phyloP scores from a whole-genome alignment of 2,329 filamentous ascomycete genomes.

The Pseudocercospora cruenta region DNA sequence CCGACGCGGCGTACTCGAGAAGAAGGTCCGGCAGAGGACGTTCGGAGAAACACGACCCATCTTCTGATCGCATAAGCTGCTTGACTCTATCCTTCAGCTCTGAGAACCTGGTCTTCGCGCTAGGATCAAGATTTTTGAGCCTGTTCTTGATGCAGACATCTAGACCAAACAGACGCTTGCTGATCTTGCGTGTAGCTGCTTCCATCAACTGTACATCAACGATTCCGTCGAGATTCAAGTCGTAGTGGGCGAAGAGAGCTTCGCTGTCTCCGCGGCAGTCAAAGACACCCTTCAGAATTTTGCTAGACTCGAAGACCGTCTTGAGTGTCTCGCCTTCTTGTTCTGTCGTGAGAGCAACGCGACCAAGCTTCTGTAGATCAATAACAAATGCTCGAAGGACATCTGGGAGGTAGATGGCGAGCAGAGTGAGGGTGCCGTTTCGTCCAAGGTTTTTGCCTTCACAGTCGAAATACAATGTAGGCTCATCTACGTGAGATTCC shows the following conservation, averaged over 20 bases:
- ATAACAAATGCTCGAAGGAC: neutral
- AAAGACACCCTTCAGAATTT: constrained; percentile 11
- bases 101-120: neutral
- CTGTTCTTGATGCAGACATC: constrained; percentile 10
- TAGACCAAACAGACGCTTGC: constrained; percentile 1
- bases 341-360: neutral
- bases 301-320: neutral
- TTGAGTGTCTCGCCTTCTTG: neutral
- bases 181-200: constrained; percentile 8
- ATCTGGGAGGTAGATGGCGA: constrained; percentile 10
- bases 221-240: constrained; percentile 4
- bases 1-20: constrained; percentile 7
- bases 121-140: neutral
- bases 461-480: constrained; percentile 11
- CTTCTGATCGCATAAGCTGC: constrained; percentile 1
- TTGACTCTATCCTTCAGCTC: constrained; percentile 8
- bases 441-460: constrained; percentile 16
- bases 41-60: constrained; percentile 2
- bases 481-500: neutral
- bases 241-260: constrained; percentile 5
- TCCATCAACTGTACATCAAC: constrained; percentile 13
- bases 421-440: constrained; percentile 5
- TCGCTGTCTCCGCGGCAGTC: constrained; percentile 16
- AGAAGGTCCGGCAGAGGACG: constrained; percentile 6
- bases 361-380: constrained; percentile 6